Evolutionary conservation across 257 asterid species (phyloP), one percentile per base, ranked within the genome.

Genomic region (Rubia yunnanensis): DNA sequence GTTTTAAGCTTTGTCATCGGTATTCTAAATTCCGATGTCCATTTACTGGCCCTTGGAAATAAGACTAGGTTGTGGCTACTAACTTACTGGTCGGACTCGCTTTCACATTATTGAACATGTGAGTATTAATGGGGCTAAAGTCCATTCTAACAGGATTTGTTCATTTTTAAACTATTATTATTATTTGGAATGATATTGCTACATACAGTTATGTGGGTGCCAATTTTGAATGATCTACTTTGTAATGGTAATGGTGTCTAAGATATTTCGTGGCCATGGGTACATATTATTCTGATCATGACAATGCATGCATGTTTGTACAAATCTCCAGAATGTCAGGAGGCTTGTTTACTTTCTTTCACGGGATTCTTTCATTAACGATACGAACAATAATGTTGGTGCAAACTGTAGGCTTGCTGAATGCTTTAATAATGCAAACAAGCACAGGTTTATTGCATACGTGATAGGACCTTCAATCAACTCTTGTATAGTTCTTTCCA

Each of bases 371-470:
- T 57, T 28, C 44, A 5, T 55, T 31, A 15, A 39, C 18, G 41
- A 17, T 30, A 39, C 35, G 36, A 46, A 46, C 44, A 23, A 32
- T 61, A 24, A 10, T 3, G 13, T 50, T 24, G 7, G 22, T 48
- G 48, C 46, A 28, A 63, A 60, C 54, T 48, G 15, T 50, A 15
- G 38, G 10, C 11, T 55, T 67, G 55, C 63, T 61, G 41, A 60
- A 26, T 48, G 41, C 55, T 18, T 55, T 18, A 38, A 32, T 22
- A 54, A 24, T 53, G 50, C n/a, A 5, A 23, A 35, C n/a, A 9
- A 27, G 50, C 23, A 18, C 56, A 62, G 36, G 39, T 14, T 54
- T 31, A 28, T 55, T 36, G 44, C 23, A 24, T 2, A 69, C 13
- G 36, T 36, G 30, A 26, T 24, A 30, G 63, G 24, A 59, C n/a